These are phyloP conservation scores for Alternaria infectoria DNA, from an alignment of 2,329 filamentous ascomycete species.

Conservation along the genomic window DNA sequence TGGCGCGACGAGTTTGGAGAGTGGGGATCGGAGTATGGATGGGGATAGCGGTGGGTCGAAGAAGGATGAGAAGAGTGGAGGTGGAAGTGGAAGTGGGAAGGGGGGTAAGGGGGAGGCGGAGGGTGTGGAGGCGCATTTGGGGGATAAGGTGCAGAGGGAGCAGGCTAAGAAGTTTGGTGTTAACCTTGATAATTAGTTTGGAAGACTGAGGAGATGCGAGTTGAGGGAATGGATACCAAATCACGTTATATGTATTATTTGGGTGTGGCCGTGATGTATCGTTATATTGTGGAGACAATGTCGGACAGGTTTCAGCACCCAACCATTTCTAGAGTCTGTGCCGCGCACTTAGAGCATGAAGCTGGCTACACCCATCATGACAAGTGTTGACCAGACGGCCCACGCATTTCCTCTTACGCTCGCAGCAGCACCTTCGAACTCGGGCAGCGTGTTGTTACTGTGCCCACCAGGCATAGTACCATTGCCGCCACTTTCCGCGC, in stretches of 20 bases:
- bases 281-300: not conserved
- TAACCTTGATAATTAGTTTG: conserved; percentile 7
- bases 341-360: not conserved
- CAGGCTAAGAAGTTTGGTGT: conserved; percentile 24
- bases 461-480: not conserved
- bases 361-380: not conserved
- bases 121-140: not conserved
- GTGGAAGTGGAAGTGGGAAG: not conserved
- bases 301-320: not conserved
- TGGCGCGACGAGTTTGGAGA: conserved; percentile 1
- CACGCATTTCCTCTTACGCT: not conserved
- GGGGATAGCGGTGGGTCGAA: not conserved
- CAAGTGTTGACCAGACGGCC: not conserved
- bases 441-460: not conserved
- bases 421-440: conserved; percentile 13
- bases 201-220: not conserved
- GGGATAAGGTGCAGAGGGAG: conserved; percentile 10
- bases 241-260: not conserved
- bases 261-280: not conserved
- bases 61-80: not conserved
- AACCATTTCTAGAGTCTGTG: fast-evolving
- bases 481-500: conserved; percentile 4
- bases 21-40: not conserved
- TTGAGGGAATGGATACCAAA: not conserved
- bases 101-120: not conserved